Base-by-base conservation (phyloP, 139 green algal species). In the Micractinium conductrix region DNA sequence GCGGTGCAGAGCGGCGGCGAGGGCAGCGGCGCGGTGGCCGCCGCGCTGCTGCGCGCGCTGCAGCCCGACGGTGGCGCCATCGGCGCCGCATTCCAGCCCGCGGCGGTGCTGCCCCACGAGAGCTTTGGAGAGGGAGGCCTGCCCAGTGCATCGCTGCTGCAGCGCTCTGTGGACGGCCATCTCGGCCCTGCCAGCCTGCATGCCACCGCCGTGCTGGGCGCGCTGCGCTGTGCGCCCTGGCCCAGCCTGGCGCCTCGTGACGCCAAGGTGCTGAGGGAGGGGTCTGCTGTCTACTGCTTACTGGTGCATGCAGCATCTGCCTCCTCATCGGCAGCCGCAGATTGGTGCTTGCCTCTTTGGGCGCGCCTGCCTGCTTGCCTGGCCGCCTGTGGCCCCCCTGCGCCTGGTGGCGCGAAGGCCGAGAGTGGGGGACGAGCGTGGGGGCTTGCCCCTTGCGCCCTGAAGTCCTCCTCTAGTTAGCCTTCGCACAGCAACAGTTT, bases 391-490 rank as follows among this genome's bases (percentile, higher is more conserved):
- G 53, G 12, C 48, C 48, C n/a, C n/a, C n/a, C n/a, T n/a, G n/a
- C n/a, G n/a, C n/a, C n/a, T n/a, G n/a, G n/a, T n/a, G n/a, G n/a
- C n/a, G n/a, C n/a, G n/a, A n/a, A n/a, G n/a, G n/a, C n/a, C n/a
- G n/a, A n/a, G n/a, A n/a, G n/a, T n/a, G n/a, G n/a, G n/a, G n/a
- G n/a, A n/a, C n/a, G n/a, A n/a, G n/a, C n/a, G n/a, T n/a, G n/a
- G n/a, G n/a, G n/a, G n/a, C n/a, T n/a, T n/a, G n/a, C n/a, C n/a
- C n/a, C n/a, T n/a, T n/a, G n/a, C n/a, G 79, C 85, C 35, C n/a
- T 89, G 85, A 89, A 14, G 37, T 78, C 63, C 79, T 87, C 86
- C 86, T 85, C 81, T 89, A 89, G 86, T 89, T 86, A 86, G 67
- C 80, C 71, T 48, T 87, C 73, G 80, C 75, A 89, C 58, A 89